Percentiles rank a stretch among this genome's conserved stretches.
These are phyloP conservation scores for Microdochium bolleyi DNA, from an alignment of 2,329 filamentous ascomycete genomes.

Conservation along the genomic window DNA sequence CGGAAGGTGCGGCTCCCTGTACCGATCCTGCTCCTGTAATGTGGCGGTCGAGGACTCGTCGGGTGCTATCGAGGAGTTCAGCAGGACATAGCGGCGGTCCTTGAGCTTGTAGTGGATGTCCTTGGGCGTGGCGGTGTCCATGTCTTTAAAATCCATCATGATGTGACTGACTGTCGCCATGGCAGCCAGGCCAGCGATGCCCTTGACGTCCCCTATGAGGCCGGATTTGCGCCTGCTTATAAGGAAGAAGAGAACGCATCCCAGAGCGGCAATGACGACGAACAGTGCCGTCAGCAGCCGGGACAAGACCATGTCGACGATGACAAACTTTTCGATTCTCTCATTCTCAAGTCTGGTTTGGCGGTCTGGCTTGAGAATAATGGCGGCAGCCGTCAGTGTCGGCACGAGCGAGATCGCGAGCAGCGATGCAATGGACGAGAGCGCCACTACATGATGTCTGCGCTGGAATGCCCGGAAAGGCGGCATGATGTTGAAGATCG, in stretches of 20 bases:
- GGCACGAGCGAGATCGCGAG: conserved; percentile 63
- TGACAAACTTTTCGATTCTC: conserved; percentile 40
- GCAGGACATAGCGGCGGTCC: conserved; percentile 57
- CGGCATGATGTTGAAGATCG: conserved; percentile 56
- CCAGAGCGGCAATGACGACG: conserved; percentile 48
- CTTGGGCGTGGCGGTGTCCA: conserved; percentile 58
- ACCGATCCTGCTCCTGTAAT: conserved; percentile 33
- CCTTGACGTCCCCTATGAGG: conserved; percentile 59
- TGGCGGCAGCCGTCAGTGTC: conserved; percentile 56
- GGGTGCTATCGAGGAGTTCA: conserved; percentile 63
- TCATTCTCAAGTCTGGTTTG: conserved; percentile 32
- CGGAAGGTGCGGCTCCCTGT: conserved; percentile 39
- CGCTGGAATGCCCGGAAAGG: conserved; percentile 55
- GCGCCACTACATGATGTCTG: conserved; percentile 59
- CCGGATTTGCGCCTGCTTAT: conserved; percentile 57
- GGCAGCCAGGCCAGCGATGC: conserved; percentile 65
- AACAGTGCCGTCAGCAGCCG: conserved; percentile 51
- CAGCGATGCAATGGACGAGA: conserved; percentile 57
- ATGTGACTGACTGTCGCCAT: conserved; percentile 71
- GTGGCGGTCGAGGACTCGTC: conserved; percentile 41
- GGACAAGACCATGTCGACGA: conserved; percentile 50
- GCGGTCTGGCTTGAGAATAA: conserved; percentile 48
- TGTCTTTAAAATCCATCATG: conserved; percentile 64
- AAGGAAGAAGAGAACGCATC: conserved; percentile 49
- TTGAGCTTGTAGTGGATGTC: conserved; percentile 63